Percentiles rank a stretch among this genome's conserved stretches.
Evolutionary conservation across 1,284 basidiomycete genomes (phyloP).

Genomic region (Omphalotus olearius): DNA sequence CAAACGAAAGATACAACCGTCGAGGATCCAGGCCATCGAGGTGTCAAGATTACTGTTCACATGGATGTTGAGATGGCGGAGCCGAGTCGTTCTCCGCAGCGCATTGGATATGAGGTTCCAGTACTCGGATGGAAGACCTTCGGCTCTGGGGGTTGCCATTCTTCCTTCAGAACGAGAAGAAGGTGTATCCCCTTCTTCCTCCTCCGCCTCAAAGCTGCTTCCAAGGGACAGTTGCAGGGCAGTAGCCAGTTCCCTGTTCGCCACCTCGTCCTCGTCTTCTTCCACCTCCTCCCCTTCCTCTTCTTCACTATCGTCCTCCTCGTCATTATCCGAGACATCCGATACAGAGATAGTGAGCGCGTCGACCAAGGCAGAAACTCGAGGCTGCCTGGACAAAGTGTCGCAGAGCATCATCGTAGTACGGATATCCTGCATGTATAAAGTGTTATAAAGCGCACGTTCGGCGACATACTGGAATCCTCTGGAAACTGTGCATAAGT

Average conservation of each 20-base stretch:
- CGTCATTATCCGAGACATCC: conserved; percentile 13
- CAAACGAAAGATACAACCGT: conserved; percentile 45
- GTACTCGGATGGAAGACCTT: conserved; percentile 26
- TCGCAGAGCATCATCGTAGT: conserved; percentile 39
- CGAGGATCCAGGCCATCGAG: conserved; percentile 50
- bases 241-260: neutral
- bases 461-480: conserved; percentile 51
- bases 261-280: conserved; percentile 12
- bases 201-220: neutral
- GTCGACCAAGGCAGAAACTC: conserved; percentile 46
- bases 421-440: conserved; percentile 38
- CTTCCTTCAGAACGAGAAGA: no score
- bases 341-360: conserved; percentile 45
- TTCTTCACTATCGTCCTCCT: conserved; percentile 17
- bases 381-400: conserved; percentile 40
- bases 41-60: conserved; percentile 36
- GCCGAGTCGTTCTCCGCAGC: conserved; percentile 36
- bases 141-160: neutral
- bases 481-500: conserved; percentile 53
- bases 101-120: conserved; percentile 48
- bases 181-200: neutral
- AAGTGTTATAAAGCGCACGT: conserved; percentile 53
- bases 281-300: conserved; percentile 15
- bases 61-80: conserved; percentile 51
- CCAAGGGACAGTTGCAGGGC: neutral